Base-by-base conservation (phyloP, 208 protist genomes). In the Leishmania turanica region DNA sequence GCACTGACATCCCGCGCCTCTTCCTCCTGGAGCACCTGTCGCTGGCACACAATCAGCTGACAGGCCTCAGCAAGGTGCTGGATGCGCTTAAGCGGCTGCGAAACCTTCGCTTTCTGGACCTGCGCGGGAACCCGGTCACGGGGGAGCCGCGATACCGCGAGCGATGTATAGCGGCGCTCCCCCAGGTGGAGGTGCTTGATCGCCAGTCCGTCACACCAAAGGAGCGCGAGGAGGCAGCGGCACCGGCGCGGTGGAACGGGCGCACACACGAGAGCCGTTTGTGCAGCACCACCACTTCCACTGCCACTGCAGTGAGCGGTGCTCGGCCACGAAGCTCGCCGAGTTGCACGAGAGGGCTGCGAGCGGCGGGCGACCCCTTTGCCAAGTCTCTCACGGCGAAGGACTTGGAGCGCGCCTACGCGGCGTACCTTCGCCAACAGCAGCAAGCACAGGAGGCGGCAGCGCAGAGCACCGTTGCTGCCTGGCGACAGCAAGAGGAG, bases 171-270 rank as follows among this genome's bases (percentile, higher is more conserved):
- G 71, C 78, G 27, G 82, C 86, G 19, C 87, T 93, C 24, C 94
- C 92, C 11, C 87, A 93, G 77, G 56, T 96, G 15, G 85, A 92
- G 75, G 84, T 96, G 66, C 82, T 97, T 3, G 94, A 97, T 73
- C 87, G 89, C 24, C 80, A 80, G 54, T 66, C 73, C 19, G 84
- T 97, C 45, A 91, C 84, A 2, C 19, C 42, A 1, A 86, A 87
- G 49, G 94, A 97, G 75, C 91, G 94, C n/a, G 77, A 82, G 2
- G 81, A 78, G 45, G 89, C 85, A 13, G 45, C 58, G 49, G 37
- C n/a, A 24, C 24, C 51, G 2, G 62, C 37, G 34, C 74, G 49
- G 54, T 49, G 37, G 56, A 15, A 40, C 31, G 40, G n/a, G 34
- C 56, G 37, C 56, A 19, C 74, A 49, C 34, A 47, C 37, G 37